phyloP scores from a whole-genome alignment of 164 flowering plant species.

The Chimonanthus salicifolius region DNA sequence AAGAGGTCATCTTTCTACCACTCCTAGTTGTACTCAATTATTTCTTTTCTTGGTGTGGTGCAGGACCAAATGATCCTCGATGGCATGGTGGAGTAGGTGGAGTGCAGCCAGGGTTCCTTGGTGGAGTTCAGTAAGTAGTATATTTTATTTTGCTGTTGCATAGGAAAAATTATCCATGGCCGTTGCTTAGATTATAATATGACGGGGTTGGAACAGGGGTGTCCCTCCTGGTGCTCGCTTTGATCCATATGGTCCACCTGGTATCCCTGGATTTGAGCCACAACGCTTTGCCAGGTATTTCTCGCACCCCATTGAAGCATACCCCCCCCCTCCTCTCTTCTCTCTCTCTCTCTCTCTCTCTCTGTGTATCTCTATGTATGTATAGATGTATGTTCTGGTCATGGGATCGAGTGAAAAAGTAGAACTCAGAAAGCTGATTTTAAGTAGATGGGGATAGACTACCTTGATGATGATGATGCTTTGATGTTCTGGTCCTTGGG shows the following conservation, averaged over 20 bases:
- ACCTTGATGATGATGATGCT: no score
- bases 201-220: constrained; percentile 37
- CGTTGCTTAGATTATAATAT: constrained; percentile 7
- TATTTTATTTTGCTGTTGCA: background rate
- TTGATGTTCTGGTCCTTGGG: no score
- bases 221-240: constrained; percentile 82
- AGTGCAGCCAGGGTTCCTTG: constrained; percentile 29
- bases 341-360: no score
- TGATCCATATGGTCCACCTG: constrained; percentile 88
- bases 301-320: background rate
- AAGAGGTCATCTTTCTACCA: background rate
- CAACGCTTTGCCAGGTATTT: constrained; percentile 47
- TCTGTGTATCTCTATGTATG: no score
- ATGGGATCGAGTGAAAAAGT: no score
- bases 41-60: constrained; percentile 1
- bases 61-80: constrained; percentile 79
- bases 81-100: constrained; percentile 35
- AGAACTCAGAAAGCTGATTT: no score
- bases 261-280: constrained; percentile 82
- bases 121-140: constrained; percentile 46
- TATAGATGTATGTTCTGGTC: no score
- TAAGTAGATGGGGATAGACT: no score
- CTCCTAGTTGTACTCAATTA: background rate
- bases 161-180: background rate
- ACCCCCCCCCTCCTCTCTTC: no score